Base-by-base conservation (phyloP, 2,329 filamentous ascomycete species). In the Paracoccidioides brasiliensis region DNA sequence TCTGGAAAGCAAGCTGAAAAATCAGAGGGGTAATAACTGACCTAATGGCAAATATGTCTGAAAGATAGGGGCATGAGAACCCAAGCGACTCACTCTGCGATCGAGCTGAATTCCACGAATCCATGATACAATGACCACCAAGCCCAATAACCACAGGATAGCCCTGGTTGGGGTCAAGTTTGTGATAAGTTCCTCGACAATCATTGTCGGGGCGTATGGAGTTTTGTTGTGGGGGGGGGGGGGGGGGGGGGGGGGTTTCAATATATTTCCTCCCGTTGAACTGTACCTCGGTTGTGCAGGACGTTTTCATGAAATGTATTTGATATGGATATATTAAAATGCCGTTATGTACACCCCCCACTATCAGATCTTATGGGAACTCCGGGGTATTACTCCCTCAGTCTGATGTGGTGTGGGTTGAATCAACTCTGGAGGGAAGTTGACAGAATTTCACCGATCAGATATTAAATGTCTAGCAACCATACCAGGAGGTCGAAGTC, bases 181-280 rank as follows among this genome's bases (percentile, higher is more conserved):
- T 56, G 71, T 69, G 58, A 78, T 49, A 35, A 78, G 55, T 38
- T 70, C 62, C 61, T 81, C 79, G 37, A 49, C 32, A 52, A 82
- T 66, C 67, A 61, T 79, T 72, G 73, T 80, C 80, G 55, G 35
- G 67, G 60, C 42, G 30, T 33, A 49, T 45, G n/a, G n/a, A n/a
- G n/a, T n/a, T n/a, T n/a, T n/a, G n/a, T n/a, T n/a, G n/a, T n/a
- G n/a, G n/a, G n/a, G n/a, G n/a, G n/a, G n/a, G n/a, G n/a, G n/a
- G 1, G 12, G 1, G n/a, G 9, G n/a, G 14, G 14, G 6, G 0
- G 15, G 15, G 35, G 4, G 22, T 8, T 12, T 12, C 14, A 9
- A 30, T 28, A 14, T 9, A n/a, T n/a, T n/a, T n/a, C n/a, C n/a
- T n/a, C n/a, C n/a, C n/a, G n/a, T n/a, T n/a, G n/a, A n/a, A n/a